phyloP scores from a whole-genome alignment of 176 grass and related monocot species.

The Aegilops tauschii region DNA sequence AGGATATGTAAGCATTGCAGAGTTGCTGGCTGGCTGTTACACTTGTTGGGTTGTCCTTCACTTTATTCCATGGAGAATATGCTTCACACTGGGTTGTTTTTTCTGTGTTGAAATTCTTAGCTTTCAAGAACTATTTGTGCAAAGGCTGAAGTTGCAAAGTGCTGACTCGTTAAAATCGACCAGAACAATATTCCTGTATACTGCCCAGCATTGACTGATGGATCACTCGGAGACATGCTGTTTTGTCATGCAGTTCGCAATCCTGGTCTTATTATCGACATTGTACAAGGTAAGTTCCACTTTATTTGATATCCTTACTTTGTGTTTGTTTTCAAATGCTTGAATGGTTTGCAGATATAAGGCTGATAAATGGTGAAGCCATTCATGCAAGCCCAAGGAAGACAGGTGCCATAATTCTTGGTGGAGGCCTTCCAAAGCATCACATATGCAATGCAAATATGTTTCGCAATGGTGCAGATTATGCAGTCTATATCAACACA shows the following conservation, averaged over 20 bases:
- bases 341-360: constrained; percentile 54
- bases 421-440: constrained; percentile 89
- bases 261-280: constrained; percentile 92
- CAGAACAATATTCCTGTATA: constrained; percentile 87
- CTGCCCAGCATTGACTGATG: constrained; percentile 90
- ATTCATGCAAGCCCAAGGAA: constrained; percentile 71
- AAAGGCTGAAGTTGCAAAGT: not conserved
- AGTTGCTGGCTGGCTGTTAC: not conserved
- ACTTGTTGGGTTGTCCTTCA: not conserved
- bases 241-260: constrained; percentile 85
- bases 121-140: not conserved
- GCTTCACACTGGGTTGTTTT: not conserved
- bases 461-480: constrained; percentile 90
- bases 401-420: constrained; percentile 87
- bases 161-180: constrained; percentile 33
- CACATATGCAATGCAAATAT: constrained; percentile 99
- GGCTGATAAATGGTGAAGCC: constrained; percentile 83
- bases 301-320: constrained; percentile 10
- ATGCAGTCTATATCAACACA: constrained; percentile 94
- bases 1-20: not conserved
- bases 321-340: not conserved
- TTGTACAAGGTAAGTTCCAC: constrained; percentile 75
- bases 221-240: constrained; percentile 94
- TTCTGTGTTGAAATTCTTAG: not conserved
- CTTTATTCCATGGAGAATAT: not conserved